phyloP scores from a whole-genome alignment of 148 eudicot genomes.

The Chenopodium formosanum region DNA sequence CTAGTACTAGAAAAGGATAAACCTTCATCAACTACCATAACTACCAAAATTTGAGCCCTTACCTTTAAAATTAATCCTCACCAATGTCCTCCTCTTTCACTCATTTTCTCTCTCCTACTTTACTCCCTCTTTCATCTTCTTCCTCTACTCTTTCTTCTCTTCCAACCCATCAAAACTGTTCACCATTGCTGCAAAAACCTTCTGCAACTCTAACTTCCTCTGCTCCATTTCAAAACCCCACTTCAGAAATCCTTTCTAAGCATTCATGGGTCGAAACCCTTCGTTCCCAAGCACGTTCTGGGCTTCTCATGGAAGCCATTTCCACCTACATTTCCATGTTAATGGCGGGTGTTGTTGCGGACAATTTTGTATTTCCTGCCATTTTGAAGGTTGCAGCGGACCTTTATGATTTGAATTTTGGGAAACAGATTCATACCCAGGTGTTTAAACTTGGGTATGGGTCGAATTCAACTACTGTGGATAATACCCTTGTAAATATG shows the following conservation, averaged over 20 bases:
- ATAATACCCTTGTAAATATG: constrained; percentile 65
- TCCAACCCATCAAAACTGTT: background rate
- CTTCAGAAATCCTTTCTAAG: constrained; percentile 32
- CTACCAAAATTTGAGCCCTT: no score
- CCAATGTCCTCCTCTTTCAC: constrained; percentile 24
- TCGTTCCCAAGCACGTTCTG: constrained; percentile 59
- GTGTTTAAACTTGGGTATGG: constrained; percentile 55
- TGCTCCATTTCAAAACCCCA: constrained; percentile 29
- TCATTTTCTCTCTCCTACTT: constrained; percentile 11
- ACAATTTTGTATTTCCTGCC: constrained; percentile 68
- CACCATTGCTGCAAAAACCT: background rate
- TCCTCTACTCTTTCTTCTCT: background rate
- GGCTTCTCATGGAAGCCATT: constrained; percentile 49
- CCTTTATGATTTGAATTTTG: constrained; percentile 47
- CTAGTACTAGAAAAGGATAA: no score
- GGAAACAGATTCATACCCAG: constrained; percentile 62
- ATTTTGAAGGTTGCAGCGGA: constrained; percentile 59
- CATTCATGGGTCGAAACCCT: constrained; percentile 63
- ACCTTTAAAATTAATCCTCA: background rate
- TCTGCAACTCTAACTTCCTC: constrained; percentile 5
- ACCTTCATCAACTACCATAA: no score
- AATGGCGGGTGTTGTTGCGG: constrained; percentile 40
- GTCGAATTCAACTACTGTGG: constrained; percentile 45
- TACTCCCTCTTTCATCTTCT: background rate
- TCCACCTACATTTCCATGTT: constrained; percentile 64